Base-by-base conservation (phyloP, 164 flowering plant genomes). In the Pachysandra terminalis region DNA sequence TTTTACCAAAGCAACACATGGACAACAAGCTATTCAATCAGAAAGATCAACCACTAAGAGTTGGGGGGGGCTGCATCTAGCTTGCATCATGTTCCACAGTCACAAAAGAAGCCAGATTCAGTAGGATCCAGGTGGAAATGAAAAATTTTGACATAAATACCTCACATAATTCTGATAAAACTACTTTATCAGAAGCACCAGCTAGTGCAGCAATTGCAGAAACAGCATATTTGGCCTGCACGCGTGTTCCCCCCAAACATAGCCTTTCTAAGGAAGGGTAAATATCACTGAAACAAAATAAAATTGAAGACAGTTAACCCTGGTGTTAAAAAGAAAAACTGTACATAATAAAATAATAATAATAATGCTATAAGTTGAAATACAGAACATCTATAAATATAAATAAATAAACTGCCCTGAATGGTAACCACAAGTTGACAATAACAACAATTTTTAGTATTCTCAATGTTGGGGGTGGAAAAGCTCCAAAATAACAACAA, bases 221-320 rank as follows among this genome's bases (percentile, higher is more conserved):
- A 71, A 93, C 81, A 74, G 99, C 93, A 75, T 70, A 71, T 79
- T 95, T 95, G 59, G 98, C 71, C 80, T 90, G 86, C n/a, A 65
- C 14, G 24, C 97, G 98, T 67, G 87, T 86, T 64, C 99, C 99
- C 63, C 88, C 89, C 68, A 90, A 68, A 66, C 97, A 92, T 56
- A 86, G 26, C 75, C 80, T 78, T 84, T 90, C 83, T 83, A 95
- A 69, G 28, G 68, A 70, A 27, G 85, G 85, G 71, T 86, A 84
- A 45, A 90, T 67, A 66, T 81, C 82, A 69, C 96, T 90, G 67
- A 64, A 77, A 64, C 28, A 48, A 69, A 25, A 25, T n/a, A 55
- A 64, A 22, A 64, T 49, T 3, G n/a, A 52, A 41, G 56, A 7
- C 22, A 40, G 24, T 53, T 21, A 26, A 19, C 27, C 32, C 12